Evolutionary conservation across 441 rosid species (phyloP), one percentile per base, ranked within the genome.

Genomic region (Croton laevigatus): DNA sequence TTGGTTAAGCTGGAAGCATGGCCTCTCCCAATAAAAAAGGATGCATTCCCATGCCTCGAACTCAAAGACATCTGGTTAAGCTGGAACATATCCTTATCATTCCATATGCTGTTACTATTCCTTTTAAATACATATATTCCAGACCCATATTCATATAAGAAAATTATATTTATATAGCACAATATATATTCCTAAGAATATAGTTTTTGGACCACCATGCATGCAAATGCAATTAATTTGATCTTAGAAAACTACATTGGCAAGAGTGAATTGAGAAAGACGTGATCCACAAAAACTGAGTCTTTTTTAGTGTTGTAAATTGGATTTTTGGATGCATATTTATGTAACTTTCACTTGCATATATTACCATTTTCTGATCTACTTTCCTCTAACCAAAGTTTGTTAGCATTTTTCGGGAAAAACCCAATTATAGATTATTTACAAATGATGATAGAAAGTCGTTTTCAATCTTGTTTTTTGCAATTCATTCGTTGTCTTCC

Each of bases 141-240:
- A 46, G 2, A 48, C 52, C 52, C 52, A 48, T 48, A 48, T 0
- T 13, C 2, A 1, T 45, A 45, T 9, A 45, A 3, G 14, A 48
- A 14, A 14, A 4, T 38, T 38, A 38, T 38, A 38, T 38, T 4
- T 8, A 14, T 12, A 19, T 5, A 53, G 7, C 22, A 7, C 8
- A 7, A 2, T 2, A 55, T 55, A 59, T 59, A 27, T 59, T 59
- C 44, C 42, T 6, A 14, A 59, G 44, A 59, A 34, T 34, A 59
- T 32, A 59, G n/a, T 57, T 57, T 59, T 59, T 34, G 44, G 44
- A 59, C 40, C 19, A 27, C 42, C 45, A 62, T 20, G 45, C 63
- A 59, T 34, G 20, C 20, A 59, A 59, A 59, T 34, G 20, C 20
- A 59, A 59, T 59, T 59, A 59, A 36, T 59, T 59, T 59, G 22